Conservation (phyloP, 495 filamentous ascomycete species). For the Penicillium parvum region DNA sequence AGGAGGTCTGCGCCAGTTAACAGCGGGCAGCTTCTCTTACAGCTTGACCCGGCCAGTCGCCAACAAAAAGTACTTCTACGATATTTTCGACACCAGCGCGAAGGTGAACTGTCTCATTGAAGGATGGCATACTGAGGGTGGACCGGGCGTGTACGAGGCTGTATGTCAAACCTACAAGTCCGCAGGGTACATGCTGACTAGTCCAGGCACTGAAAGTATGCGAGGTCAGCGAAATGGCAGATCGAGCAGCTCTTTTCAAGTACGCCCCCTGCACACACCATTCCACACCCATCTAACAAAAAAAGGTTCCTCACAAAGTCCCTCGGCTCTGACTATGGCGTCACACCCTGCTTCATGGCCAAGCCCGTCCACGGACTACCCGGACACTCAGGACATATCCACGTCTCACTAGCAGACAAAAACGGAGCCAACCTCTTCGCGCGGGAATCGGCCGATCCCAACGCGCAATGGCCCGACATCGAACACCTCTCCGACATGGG, state of each 20-base stretch:
- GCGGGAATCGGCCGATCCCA: constrained; percentile 59
- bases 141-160: constrained; percentile 88
- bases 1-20: constrained; percentile 62
- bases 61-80: constrained; percentile 88
- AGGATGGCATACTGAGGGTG: constrained; percentile 91
- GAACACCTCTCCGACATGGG: constrained; percentile 75
- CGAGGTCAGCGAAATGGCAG: constrained; percentile 73
- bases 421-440: constrained; percentile 67
- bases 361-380: constrained; percentile 84
- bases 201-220: constrained; percentile 69
- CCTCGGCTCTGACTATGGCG: constrained; percentile 70
- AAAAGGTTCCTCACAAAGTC: constrained; percentile 71
- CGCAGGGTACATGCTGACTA: no score
- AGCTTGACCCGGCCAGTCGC: constrained; percentile 79
- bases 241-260: constrained; percentile 83
- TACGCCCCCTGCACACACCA: constrained; percentile 26
- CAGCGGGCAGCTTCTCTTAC: constrained; percentile 93
- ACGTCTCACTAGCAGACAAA: constrained; percentile 67
- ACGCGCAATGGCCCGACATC: constrained; percentile 65
- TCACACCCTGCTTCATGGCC: constrained; percentile 96
- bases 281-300: not conserved
- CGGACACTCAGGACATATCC: constrained; percentile 88
- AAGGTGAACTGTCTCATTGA: constrained; percentile 75
- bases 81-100: constrained; percentile 70
- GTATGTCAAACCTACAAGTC: constrained; percentile 30